Conservation (phyloP, 169 alveolate species). For the Plasmodium adleri region DNA sequence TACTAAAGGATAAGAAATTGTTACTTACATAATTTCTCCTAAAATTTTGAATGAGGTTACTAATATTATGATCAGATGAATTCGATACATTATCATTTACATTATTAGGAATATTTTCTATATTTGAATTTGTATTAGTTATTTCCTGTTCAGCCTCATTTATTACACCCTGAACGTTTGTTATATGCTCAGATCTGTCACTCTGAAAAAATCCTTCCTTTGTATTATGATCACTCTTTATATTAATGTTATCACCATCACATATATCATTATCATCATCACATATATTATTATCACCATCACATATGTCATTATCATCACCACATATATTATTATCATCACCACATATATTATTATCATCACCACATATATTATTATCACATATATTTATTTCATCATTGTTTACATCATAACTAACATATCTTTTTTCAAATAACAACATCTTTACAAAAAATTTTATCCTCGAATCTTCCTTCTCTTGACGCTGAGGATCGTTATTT, state of each 20-base stretch:
- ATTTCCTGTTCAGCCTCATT: background rate
- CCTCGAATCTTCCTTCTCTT: conserved; percentile 46
- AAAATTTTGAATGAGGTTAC: conserved; percentile 55
- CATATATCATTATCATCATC: background rate
- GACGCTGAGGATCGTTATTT: conserved; percentile 67
- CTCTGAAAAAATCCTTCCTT: background rate
- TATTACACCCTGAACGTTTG: background rate
- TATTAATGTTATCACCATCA: background rate
- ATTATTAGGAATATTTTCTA: background rate
- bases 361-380: background rate
- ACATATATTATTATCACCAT: background rate
- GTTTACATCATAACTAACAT: conserved; percentile 11
- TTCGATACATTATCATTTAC: conserved; percentile 14
- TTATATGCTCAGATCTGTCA: background rate
- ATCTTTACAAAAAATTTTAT: conserved; percentile 46
- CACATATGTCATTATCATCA: background rate
- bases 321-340: background rate
- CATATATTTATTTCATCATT: background rate
- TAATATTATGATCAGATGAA: conserved; percentile 46
- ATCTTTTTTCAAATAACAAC: conserved; percentile 54
- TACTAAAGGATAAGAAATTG: conserved; percentile 55
- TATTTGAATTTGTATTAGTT: conserved; percentile 8
- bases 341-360: background rate
- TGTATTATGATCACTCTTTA: too few relatives aligned
- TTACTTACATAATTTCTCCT: conserved; percentile 27